These are phyloP conservation scores for Barbarea vulgaris DNA, from an alignment of 345 rosid species.

Conservation along the genomic window DNA sequence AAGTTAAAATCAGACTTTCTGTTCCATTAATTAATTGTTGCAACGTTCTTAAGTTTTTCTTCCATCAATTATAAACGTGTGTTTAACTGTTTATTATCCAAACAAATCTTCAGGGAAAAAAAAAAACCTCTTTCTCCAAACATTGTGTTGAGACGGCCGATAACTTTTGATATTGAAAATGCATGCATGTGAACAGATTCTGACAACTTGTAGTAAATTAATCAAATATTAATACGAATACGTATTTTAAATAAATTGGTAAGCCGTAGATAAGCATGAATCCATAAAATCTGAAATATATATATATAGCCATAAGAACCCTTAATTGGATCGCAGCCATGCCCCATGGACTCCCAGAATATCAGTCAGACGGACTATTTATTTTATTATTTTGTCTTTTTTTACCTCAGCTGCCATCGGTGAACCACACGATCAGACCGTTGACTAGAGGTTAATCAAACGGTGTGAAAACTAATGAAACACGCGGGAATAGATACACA, in stretches of 20 bases:
- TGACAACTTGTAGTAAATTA: slow-evolving; percentile 20
- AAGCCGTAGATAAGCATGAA: neutral
- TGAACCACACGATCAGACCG: slow-evolving; percentile 29
- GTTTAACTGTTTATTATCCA: no score
- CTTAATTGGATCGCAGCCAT: neutral
- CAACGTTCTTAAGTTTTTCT: neutral
- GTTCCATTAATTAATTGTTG: neutral
- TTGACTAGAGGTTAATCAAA: slow-evolving; percentile 20
- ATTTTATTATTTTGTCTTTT: neutral
- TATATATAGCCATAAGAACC: neutral
- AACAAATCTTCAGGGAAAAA: no score
- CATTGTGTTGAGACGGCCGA: neutral
- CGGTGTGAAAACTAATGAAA: neutral
- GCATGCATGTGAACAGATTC: slow-evolving; percentile 17
- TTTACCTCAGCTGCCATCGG: slow-evolving; percentile 26
- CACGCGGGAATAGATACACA: neutral
- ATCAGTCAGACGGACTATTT: neutral
- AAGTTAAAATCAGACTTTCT: slow-evolving; percentile 2
- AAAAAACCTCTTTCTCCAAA: no score
- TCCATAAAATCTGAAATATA: neutral
- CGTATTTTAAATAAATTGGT: neutral
- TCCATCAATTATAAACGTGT: slow-evolving; percentile 21
- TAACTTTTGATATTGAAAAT: slow-evolving; percentile 9
- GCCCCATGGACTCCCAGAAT: neutral
- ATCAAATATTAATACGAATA: neutral